Evolutionary conservation across 768 basidiomycete genomes (phyloP).

Genomic region (Lactarius hatsudake): DNA sequence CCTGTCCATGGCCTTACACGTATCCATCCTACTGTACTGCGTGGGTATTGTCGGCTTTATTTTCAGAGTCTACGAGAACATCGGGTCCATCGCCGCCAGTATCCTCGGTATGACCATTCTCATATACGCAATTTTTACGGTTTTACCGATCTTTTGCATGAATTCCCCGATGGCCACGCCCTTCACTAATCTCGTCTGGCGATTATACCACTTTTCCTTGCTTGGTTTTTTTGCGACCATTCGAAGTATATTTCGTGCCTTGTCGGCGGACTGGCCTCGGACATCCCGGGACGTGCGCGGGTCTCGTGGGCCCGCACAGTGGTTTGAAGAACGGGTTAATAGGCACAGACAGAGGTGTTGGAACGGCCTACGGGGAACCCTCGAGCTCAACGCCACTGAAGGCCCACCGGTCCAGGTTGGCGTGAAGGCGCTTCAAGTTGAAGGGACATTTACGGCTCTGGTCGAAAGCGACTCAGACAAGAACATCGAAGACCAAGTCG

Average conservation of each 20-base stretch:
- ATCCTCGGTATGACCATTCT: accelerated
- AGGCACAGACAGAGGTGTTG: background rate
- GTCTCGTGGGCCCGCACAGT: background rate
- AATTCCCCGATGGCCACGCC: background rate
- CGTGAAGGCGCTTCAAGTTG: background rate
- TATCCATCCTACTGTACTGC: background rate
- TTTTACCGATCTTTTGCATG: background rate
- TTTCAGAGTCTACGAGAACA: accelerated
- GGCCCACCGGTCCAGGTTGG: background rate
- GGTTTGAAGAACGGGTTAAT: background rate
- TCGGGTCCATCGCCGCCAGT: background rate
- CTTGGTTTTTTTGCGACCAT: background rate
- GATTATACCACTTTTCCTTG: background rate
- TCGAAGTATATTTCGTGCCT: too few species aligned
- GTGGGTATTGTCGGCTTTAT: background rate
- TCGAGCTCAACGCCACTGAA: background rate
- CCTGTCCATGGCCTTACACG: background rate
- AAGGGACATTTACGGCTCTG: background rate
- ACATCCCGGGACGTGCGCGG: too few species aligned
- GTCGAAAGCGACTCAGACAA: background rate
- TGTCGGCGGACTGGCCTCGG: background rate
- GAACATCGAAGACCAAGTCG: background rate
- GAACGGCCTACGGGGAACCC: background rate
- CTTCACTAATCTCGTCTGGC: background rate
- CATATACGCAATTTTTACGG: background rate